Evolutionary conservation across 2,329 filamentous ascomycete genomes (phyloP), one percentile per base, ranked within the genome.

Genomic region (Xylogone sp.): DNA sequence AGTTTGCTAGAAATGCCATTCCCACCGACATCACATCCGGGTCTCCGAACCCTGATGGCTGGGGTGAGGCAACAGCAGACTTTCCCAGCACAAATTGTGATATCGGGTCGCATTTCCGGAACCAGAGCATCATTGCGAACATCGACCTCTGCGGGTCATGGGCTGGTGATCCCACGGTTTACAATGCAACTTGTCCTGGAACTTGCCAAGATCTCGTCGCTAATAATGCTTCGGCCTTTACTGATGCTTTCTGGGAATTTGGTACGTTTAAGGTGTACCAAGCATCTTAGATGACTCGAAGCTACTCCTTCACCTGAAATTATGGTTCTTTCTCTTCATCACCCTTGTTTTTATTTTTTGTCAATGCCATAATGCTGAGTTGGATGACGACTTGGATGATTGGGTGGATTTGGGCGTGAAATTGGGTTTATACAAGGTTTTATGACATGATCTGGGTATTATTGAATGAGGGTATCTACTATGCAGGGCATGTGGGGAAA

Each of bases 111-210:
- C 79, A 86, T 69, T 95, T 97, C 72, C 73, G 73, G 54, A 72
- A 87, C 55, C 80, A 96, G 74, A 81, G 86, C 62, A 84, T 97
- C 58, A 82, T 93, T 60, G 85, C 93, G 66, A 84, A 93, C 71
- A 94, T 86, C 2, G 88, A 87, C 29, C 87, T 96, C 65, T 97
- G 92, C 70, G 92, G 92, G 21, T 82, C 86, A 65, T 96, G 91
- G 91, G 91, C 91, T 4, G 89, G 89, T 77, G 74, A 67, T 62
- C 9, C 70, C 52, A 66, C 18, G 46, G 46, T 62, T 42, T 65
- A 61, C 52, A 43, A 47, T 19, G 49, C 60, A 45, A 60, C 45
- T 53, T 65, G 62, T 48, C 55, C 59, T 13, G 56, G 61, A 9
- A 56, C 54, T 43, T 65, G 63, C 49, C 39, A 24, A 18, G 54